A percentile compares a stretch with the other conserved stretches of the same genome.
These are phyloP conservation scores for Podaxis sp. DNA, from an alignment of 768 basidiomycete genomes.

Conservation along the genomic window DNA sequence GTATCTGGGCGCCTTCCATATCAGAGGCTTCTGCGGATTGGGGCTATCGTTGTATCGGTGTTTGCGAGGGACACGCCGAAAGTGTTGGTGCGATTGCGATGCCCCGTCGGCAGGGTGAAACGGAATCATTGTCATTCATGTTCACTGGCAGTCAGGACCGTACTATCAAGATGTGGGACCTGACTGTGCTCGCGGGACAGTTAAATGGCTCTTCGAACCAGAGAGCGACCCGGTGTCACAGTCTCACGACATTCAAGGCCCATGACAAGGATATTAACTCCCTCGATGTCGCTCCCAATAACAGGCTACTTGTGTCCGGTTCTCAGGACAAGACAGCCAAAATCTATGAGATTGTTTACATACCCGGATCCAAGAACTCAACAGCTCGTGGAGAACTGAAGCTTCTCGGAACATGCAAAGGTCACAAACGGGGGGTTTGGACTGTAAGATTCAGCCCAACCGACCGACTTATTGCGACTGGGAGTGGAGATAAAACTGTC, in stretches of 20 bases:
- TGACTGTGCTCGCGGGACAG: slow-evolving; percentile 48
- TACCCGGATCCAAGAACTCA: slow-evolving; percentile 32
- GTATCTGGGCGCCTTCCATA: slow-evolving; percentile 69
- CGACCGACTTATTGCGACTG: slow-evolving; percentile 86
- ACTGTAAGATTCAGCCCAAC: slow-evolving; percentile 82
- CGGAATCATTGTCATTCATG: slow-evolving; percentile 58
- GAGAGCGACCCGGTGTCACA: slow-evolving; percentile 54
- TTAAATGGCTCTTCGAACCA: slow-evolving; percentile 24
- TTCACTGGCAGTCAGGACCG: slow-evolving; percentile 97
- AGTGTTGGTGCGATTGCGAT: slow-evolving; percentile 89
- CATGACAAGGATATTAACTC: slow-evolving; percentile 99
- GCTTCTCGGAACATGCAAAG: slow-evolving; percentile 85
- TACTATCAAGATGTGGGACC: slow-evolving; percentile 98
- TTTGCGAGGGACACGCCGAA: slow-evolving; percentile 94
- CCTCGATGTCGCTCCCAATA: slow-evolving; percentile 89
- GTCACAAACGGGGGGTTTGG: slow-evolving; percentile 98
- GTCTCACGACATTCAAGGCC: slow-evolving; percentile 83
- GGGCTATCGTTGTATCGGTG: slow-evolving; percentile 75
- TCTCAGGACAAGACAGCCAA: slow-evolving; percentile 97
- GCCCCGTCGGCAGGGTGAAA: slow-evolving; percentile 46
- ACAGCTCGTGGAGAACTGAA: slow-evolving; percentile 68
- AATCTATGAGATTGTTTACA: slow-evolving; percentile 75
- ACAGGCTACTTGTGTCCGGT: slow-evolving; percentile 84
- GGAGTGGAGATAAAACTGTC: slow-evolving; percentile 93
- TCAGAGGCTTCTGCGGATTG: slow-evolving; percentile 26